Percentiles rank a stretch among this genome's conserved stretches.
phyloP scores from a whole-genome alignment of 257 asterid species.

The Solanum paucissectum region DNA sequence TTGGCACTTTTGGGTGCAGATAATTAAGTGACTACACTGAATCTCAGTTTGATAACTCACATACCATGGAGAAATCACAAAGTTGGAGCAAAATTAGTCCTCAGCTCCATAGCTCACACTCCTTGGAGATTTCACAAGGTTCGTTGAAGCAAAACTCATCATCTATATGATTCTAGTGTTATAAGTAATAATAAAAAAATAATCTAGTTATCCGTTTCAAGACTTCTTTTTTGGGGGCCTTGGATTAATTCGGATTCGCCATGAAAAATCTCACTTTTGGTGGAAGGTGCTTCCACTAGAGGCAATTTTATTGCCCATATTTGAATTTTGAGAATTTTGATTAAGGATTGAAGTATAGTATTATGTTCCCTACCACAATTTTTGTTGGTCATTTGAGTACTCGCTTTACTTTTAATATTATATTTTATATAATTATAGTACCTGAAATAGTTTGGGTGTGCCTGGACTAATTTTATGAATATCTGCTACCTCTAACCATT shows the following conservation, averaged over 20 bases:
- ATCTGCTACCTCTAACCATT: background rate
- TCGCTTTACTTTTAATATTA: background rate
- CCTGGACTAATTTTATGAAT: background rate
- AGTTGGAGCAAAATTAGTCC: background rate
- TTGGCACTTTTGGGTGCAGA: background rate
- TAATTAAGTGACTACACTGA: background rate
- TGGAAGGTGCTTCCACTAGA: background rate
- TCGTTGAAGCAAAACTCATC: background rate
- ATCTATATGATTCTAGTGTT: background rate
- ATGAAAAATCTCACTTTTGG: background rate
- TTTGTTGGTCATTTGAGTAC: background rate
- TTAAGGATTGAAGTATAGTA: background rate
- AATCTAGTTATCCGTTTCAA: background rate
- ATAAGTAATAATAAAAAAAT: background rate
- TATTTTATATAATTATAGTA: background rate
- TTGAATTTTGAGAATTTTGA: background rate
- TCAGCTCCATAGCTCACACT: background rate
- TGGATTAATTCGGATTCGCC: background rate
- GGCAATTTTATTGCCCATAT: background rate
- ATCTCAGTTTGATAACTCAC: background rate
- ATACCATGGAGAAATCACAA: background rate
- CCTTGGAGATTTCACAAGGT: background rate
- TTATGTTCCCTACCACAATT: background rate
- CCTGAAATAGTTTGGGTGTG: background rate
- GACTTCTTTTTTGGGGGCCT: background rate